phyloP scores from a whole-genome alignment of 768 basidiomycete genomes.

The Leucocoprinus birnbaumii region DNA sequence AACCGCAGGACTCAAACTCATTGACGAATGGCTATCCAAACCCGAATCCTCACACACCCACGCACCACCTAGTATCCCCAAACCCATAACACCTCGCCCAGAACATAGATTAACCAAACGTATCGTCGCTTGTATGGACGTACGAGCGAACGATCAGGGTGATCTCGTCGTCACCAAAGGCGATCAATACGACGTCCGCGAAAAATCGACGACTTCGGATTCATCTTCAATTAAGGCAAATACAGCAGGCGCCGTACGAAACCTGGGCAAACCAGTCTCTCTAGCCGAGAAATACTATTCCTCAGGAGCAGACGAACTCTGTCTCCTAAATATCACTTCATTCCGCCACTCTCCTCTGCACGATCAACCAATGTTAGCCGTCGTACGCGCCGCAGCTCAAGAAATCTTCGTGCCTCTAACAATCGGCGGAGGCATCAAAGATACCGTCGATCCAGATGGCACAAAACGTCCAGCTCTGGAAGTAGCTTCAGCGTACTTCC shows the following conservation, averaged over 20 bases:
- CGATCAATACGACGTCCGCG: conserved; percentile 98
- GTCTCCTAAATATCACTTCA: conserved; percentile 98
- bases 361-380: conserved; percentile 98
- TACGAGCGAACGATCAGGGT: conserved; percentile 91
- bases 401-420: conserved; percentile 96
- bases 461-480: conserved; percentile 84
- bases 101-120: conserved; percentile 84
- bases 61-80: conserved; percentile 27
- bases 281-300: conserved; percentile 84
- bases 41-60: conserved; percentile 39
- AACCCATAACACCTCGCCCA: conserved; percentile 36
- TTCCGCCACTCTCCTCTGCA: conserved; percentile 94
- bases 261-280: conserved; percentile 95
- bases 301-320: conserved; percentile 93
- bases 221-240: conserved; percentile 27
- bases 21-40: conserved; percentile 76
- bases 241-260: conserved; percentile 80
- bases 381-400: conserved; percentile 87
- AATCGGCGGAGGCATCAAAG: conserved; percentile 97
- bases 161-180: conserved; percentile 99
- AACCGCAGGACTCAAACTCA: conserved; percentile 73
- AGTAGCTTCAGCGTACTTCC: conserved; percentile 94
- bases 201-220: conserved; percentile 42
- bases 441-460: conserved; percentile 93
- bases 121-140: conserved; percentile 96